Percentiles rank a stretch among this genome's conserved stretches.
Conservation (phyloP, 345 rosid species). For the Eucalyptus erythrocorys region DNA sequence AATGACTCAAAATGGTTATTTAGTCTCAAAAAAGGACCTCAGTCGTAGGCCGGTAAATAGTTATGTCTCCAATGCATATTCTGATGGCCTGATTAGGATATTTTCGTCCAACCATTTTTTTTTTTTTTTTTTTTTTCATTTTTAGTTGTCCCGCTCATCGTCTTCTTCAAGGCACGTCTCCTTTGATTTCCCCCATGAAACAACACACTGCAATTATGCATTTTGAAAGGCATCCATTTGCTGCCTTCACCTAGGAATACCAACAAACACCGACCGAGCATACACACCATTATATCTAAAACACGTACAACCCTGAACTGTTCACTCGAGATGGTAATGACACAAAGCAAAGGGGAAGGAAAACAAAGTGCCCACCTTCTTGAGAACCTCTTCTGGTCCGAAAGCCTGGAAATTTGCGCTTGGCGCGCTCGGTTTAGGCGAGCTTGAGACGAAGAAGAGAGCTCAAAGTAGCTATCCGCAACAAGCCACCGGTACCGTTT, state of each 20-base stretch:
- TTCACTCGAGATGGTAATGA: not conserved
- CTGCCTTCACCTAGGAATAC: not conserved
- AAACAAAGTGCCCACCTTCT: conserved; percentile 16
- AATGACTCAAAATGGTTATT: no score
- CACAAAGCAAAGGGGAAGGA: not conserved
- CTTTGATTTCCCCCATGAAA: not conserved
- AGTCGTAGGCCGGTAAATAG: no score
- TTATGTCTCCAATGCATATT: no score
- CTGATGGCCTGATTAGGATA: no score
- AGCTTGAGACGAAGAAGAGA: conserved; percentile 13
- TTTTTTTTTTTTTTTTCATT: no score
- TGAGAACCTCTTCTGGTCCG: conserved; percentile 6
- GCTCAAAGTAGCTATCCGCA: no score
- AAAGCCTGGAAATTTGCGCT: not conserved
- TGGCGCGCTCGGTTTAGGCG: conserved; percentile 3
- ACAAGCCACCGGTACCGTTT: no score
- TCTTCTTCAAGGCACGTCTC: not conserved
- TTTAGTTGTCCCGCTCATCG: no score
- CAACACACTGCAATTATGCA: not conserved
- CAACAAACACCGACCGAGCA: not conserved
- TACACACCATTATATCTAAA: not conserved
- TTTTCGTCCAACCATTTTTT: no score
- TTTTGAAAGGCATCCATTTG: not conserved
- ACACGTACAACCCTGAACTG: not conserved
- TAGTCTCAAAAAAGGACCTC: no score